Conservation (phyloP, 805 yeast species). For the Nakazawaea ernobii region DNA sequence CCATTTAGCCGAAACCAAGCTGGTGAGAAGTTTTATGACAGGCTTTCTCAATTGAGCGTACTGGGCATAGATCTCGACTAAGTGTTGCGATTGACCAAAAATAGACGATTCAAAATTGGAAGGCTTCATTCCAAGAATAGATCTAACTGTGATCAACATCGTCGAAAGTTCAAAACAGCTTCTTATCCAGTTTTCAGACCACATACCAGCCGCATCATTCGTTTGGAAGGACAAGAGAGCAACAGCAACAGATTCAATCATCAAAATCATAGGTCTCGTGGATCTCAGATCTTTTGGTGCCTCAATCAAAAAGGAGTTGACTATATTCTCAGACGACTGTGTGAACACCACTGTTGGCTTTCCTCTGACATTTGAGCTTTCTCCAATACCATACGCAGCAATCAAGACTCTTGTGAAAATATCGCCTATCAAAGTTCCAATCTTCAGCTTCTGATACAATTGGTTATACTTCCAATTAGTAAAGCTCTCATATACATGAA, state of each 20-base stretch:
- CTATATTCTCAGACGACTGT: slow-evolving; percentile 42
- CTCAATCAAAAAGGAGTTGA: slow-evolving; percentile 50
- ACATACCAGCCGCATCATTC: slow-evolving; percentile 37
- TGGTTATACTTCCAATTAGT: slow-evolving; percentile 60
- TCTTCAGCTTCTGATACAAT: slow-evolving; percentile 50
- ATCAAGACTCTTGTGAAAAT: slow-evolving; percentile 51
- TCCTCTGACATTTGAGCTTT: slow-evolving; percentile 21
- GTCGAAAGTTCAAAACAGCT: slow-evolving; percentile 51
- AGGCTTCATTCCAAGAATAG: slow-evolving; percentile 40
- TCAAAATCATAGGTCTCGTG: slow-evolving; percentile 44
- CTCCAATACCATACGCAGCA: slow-evolving; percentile 51
- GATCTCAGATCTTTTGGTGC: slow-evolving; percentile 47
- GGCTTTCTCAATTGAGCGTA: slow-evolving; percentile 40
- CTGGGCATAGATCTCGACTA: slow-evolving; percentile 55
- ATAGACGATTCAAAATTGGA: slow-evolving; percentile 62
- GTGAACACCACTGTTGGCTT: slow-evolving; percentile 47
- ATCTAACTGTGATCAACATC: slow-evolving; percentile 51
- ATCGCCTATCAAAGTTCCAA: slow-evolving; percentile 50
- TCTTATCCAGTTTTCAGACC: slow-evolving; percentile 44
- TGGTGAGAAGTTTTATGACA: slow-evolving; percentile 51
- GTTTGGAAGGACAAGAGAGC: slow-evolving; percentile 30
- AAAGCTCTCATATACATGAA: slow-evolving; percentile 72
- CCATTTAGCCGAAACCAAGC: slow-evolving; percentile 53
- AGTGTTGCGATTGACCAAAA: slow-evolving; percentile 46
- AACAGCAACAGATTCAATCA: slow-evolving; percentile 41